These are phyloP conservation scores for Tephrocybe sp. DNA, from an alignment of 768 basidiomycete genomes.

Conservation along the genomic window DNA sequence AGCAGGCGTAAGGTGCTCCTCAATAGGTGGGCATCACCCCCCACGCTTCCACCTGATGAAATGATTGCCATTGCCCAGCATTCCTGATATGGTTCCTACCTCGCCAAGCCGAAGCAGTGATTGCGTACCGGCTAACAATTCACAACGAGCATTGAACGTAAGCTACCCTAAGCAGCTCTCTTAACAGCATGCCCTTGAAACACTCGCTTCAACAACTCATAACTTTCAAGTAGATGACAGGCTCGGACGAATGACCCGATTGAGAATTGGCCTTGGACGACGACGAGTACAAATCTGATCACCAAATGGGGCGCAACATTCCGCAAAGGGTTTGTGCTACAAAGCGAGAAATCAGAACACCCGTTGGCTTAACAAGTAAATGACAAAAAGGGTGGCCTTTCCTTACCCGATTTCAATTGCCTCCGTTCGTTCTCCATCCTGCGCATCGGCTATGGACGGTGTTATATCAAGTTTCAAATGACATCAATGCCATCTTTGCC, in stretches of 20 bases:
- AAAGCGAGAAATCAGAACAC: neutral
- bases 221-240: neutral
- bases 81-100: conserved; percentile 4
- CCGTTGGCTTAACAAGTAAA: neutral
- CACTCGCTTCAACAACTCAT: neutral
- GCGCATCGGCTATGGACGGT: neutral
- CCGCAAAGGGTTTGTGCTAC: neutral
- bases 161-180: neutral
- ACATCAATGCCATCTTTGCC: neutral
- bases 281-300: neutral
- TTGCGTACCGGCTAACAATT: too few relatives aligned
- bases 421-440: neutral
- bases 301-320: conserved; percentile 5
- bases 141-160: conserved; percentile 7
- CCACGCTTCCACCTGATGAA: conserved; percentile 6
- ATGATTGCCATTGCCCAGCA: conserved; percentile 2
- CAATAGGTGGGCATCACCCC: conserved; percentile 7
- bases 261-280: neutral
- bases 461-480: neutral
- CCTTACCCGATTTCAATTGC: neutral
- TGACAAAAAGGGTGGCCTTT: neutral
- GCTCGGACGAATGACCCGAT: neutral
- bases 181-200: neutral
- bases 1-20: conserved; percentile 12
- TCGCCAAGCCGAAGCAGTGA: conserved; percentile 6